Percentiles rank a stretch among this genome's conserved stretches.
Evolutionary conservation across 345 rosid genomes (phyloP).

Genomic region (Citrus trifoliata): DNA sequence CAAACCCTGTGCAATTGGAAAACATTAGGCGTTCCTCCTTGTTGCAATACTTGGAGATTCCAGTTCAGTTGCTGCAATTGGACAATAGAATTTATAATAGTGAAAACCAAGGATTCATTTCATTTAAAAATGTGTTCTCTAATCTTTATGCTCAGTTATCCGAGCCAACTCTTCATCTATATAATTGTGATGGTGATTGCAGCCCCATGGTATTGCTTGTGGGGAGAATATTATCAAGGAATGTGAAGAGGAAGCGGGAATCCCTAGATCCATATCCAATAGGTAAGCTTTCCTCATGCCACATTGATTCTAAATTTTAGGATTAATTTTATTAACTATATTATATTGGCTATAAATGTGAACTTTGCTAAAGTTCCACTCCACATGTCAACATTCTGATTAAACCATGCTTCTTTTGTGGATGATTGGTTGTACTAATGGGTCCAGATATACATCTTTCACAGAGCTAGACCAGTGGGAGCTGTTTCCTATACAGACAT

Average conservation of each 20-base stretch:
- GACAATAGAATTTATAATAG: not conserved
- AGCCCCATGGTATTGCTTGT: slow-evolving; percentile 81
- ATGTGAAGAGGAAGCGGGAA: slow-evolving; percentile 97
- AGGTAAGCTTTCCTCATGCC: slow-evolving; percentile 32
- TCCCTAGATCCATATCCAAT: slow-evolving; percentile 51
- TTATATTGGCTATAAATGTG: not conserved
- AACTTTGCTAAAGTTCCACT: not conserved
- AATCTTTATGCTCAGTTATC: not conserved
- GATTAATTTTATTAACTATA: not conserved
- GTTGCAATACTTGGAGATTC: not conserved
- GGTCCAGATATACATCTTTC: slow-evolving; percentile 8
- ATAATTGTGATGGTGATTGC: slow-evolving; percentile 22
- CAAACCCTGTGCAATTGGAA: slow-evolving; percentile 3
- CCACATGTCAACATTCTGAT: not conserved
- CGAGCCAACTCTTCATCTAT: not conserved
- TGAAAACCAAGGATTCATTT: not conserved
- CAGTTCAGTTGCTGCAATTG: not conserved
- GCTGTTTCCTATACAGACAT: slow-evolving; percentile 83
- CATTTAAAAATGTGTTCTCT: slow-evolving; percentile 2
- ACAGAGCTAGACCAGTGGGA: slow-evolving; percentile 77
- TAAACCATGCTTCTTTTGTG: not conserved
- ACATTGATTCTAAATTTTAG: slow-evolving; percentile 5
- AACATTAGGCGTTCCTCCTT: not conserved
- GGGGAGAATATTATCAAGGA: slow-evolving; percentile 80
- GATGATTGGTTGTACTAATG: slow-evolving; percentile 4